A percentile compares a stretch with the other conserved stretches of the same genome.
These are phyloP conservation scores for Davidsoniella virescens DNA, from an alignment of 2,329 filamentous ascomycete genomes.

Conservation along the genomic window DNA sequence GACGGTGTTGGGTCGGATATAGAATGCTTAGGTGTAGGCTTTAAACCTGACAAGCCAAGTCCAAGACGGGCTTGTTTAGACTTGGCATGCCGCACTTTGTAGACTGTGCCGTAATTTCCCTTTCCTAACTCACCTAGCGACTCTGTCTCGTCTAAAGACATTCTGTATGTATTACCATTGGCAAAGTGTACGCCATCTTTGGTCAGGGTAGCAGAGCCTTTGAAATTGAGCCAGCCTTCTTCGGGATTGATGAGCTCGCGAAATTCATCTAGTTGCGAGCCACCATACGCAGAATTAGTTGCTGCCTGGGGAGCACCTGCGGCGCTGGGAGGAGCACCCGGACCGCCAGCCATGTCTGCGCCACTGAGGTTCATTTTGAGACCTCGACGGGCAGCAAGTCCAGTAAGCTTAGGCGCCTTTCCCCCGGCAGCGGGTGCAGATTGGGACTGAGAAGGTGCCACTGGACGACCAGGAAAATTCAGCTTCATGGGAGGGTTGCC, in stretches of 20 bases:
- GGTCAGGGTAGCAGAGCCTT: slow-evolving; percentile 80
- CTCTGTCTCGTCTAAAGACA: slow-evolving; percentile 90
- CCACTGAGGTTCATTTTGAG: slow-evolving; percentile 31
- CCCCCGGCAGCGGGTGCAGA: not conserved
- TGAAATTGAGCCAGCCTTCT: slow-evolving; percentile 80
- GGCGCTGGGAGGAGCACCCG: slow-evolving; percentile 9
- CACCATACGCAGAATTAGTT: slow-evolving; percentile 18
- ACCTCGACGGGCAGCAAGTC: slow-evolving; percentile 49
- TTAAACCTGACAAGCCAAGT: slow-evolving; percentile 34
- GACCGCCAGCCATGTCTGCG: slow-evolving; percentile 3
- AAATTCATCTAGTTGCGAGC: slow-evolving; percentile 41
- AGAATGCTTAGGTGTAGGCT: slow-evolving; percentile 22
- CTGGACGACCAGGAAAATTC: not conserved
- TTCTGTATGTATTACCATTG: slow-evolving; percentile 75
- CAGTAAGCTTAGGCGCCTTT: slow-evolving; percentile 16
- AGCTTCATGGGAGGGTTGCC: not conserved
- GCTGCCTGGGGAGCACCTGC: slow-evolving; percentile 10
- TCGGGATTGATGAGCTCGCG: slow-evolving; percentile 80
- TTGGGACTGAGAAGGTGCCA: not conserved
- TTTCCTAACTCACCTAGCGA: slow-evolving; percentile 88
- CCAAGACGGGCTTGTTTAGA: slow-evolving; percentile 41
- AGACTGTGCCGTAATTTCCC: slow-evolving; percentile 96
- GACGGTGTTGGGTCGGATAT: slow-evolving; percentile 22
- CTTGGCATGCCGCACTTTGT: slow-evolving; percentile 81
- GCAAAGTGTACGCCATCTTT: slow-evolving; percentile 83